Percentiles rank a stretch among this genome's conserved stretches.
phyloP scores from a whole-genome alignment of 75 land plant species.

The Ceratopteris richardii region DNA sequence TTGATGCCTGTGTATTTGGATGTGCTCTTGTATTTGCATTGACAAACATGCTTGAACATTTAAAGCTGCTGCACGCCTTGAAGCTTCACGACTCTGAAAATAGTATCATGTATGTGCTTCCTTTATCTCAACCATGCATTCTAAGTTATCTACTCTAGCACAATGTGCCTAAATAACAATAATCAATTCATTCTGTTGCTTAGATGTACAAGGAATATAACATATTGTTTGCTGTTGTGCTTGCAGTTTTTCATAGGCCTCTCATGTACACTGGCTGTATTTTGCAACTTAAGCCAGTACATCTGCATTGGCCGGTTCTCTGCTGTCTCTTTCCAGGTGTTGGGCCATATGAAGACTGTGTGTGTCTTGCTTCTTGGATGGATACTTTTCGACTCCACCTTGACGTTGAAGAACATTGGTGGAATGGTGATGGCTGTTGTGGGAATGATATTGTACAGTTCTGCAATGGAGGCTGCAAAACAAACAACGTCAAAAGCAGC shows the following conservation, averaged over 20 bases:
- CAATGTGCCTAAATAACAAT: too few relatives aligned
- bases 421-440: slow-evolving; percentile 58
- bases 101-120: too few relatives aligned
- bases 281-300: slow-evolving; percentile 70
- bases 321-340: slow-evolving; percentile 73
- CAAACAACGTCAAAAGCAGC: slow-evolving; percentile 15
- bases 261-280: slow-evolving; percentile 57
- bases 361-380: slow-evolving; percentile 65
- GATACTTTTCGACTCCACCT: slow-evolving; percentile 51
- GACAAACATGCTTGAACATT: too few relatives aligned
- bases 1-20: too few relatives aligned
- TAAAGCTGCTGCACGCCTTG: too few relatives aligned
- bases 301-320: slow-evolving; percentile 77
- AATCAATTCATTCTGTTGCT: too few relatives aligned
- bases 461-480: slow-evolving; percentile 51
- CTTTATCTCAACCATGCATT: too few relatives aligned
- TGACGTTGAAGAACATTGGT: slow-evolving; percentile 47
- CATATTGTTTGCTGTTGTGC: too few relatives aligned
- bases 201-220: too few relatives aligned
- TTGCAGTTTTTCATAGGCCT: slow-evolving; percentile 65
- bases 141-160: too few relatives aligned
- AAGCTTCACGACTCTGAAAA: too few relatives aligned
- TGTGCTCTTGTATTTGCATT: too few relatives aligned
- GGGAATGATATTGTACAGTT: slow-evolving; percentile 64
- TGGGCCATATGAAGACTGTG: slow-evolving; percentile 86